Evolutionary conservation across 805 yeast species (phyloP).

Genomic region (Ogataea parapolymorpha): DNA sequence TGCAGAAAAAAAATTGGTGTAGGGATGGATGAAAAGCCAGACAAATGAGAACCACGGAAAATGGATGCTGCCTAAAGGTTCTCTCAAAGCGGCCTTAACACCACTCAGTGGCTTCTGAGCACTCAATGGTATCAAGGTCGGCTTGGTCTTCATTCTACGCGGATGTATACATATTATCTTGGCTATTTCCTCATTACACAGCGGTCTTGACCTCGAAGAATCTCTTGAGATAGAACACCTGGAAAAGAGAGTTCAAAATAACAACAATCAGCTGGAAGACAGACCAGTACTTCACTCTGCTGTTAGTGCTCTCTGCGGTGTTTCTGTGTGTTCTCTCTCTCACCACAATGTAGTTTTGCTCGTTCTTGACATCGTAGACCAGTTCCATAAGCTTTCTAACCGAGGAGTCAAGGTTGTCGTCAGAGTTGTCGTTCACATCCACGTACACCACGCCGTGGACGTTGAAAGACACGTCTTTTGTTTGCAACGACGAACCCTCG

Average conservation of each 20-base stretch:
- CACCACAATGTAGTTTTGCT: slow-evolving; percentile 87
- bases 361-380: slow-evolving; percentile 85
- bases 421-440: slow-evolving; percentile 62
- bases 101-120: too few relatives aligned
- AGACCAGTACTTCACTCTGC: slow-evolving; percentile 98
- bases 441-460: slow-evolving; percentile 90
- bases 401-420: slow-evolving; percentile 80
- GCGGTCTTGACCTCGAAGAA: slow-evolving; percentile 93
- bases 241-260: slow-evolving; percentile 83
- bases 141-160: not conserved
- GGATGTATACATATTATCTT: not conserved
- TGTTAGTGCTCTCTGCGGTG: slow-evolving; percentile 96
- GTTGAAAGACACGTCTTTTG: slow-evolving; percentile 92
- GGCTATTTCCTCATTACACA: slow-evolving; percentile 44
- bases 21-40: slow-evolving; percentile 1
- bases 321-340: slow-evolving; percentile 98
- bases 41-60: too few relatives aligned
- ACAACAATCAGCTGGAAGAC: slow-evolving; percentile 86
- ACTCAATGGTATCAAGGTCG: too few relatives aligned
- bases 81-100: too few relatives aligned
- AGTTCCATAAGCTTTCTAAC: slow-evolving; percentile 71
- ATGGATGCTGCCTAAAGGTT: too few relatives aligned
- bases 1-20: slow-evolving; percentile 6
- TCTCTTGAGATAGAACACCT: slow-evolving; percentile 87
- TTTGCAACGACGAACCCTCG: slow-evolving; percentile 65